Evolutionary conservation across 768 basidiomycete genomes (phyloP), one percentile per base, ranked within the genome.

Genomic region (Russula sp.): DNA sequence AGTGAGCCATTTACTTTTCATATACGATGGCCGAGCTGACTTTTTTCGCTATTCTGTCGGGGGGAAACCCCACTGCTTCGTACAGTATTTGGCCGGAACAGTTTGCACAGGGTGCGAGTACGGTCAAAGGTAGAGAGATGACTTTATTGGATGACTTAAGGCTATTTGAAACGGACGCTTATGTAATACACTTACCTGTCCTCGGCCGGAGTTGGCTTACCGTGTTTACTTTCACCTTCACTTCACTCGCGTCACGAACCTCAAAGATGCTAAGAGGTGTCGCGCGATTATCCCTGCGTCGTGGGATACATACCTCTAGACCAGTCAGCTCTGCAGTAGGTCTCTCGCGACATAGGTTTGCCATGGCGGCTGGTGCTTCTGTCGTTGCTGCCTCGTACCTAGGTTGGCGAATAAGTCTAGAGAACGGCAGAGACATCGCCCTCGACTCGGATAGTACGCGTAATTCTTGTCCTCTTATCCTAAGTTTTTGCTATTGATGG

Each of bases 321-420:
- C 49, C 68, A 3, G n/a, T 22, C 16, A 36, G 49, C 30, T 32
- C 67, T n/a, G 40, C 24, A 40, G 22, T 22, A 38, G 38, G 55
- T 44, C 22, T 49, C 48, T 61, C 54, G 40, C 60, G 66, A 42
- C 63, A 63, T 22, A 69, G 71, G 24, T 44, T 71, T 28, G 70
- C 70, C 30, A 56, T 72, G 44, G 73, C 63, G 7, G 65, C 71
- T 14, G 73, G 72, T 42, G 76, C 72, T 46, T 72, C 75, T 42
- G 71, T 74, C 52, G 70, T 68, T 46, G 72, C 72, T 6, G 69
- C 73, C 32, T 70, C 72, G 28, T 76, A 76, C 69, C 66, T 75
- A 26, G 69, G 70, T 24, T 76, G 76, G 76, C 74, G 62, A 62
- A 69, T 73, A 48, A 57, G 62, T 56, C 48, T 67, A 64, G 66